A percentile compares a stretch with the other conserved stretches of the same genome.
Evolutionary conservation across 2,329 filamentous ascomycete species (phyloP).

Genomic region (Acephala macrosclerotiorum): DNA sequence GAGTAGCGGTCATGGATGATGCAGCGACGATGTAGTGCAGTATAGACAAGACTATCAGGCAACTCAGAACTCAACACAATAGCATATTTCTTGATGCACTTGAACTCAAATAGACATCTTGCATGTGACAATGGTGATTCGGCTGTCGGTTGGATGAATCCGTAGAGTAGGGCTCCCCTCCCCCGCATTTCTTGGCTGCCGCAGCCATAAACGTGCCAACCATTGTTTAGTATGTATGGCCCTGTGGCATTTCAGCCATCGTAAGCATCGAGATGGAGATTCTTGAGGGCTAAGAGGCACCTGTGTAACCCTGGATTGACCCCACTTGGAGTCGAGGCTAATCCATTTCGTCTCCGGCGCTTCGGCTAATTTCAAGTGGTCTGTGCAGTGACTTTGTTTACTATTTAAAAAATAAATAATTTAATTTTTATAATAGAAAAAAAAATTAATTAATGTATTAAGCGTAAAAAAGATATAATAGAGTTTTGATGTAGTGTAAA

Average conservation of each 20-base stretch:
- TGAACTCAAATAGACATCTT: background rate
- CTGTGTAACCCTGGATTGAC: constrained; percentile 1
- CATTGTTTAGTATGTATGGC: background rate
- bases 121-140: background rate
- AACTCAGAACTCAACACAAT: background rate
- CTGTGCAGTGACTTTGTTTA: no score
- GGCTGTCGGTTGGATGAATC: constrained; percentile 13
- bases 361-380: no score
- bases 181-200: constrained; percentile 7
- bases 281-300: background rate
- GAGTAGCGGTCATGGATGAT: constrained; percentile 15
- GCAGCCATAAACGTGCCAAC: background rate
- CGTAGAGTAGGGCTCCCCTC: background rate
- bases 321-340: constrained; percentile 13
- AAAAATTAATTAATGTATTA: no score
- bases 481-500: no score
- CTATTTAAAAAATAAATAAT: no score
- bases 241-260: background rate
- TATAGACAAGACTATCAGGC: background rate
- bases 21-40: background rate
- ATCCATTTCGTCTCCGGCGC: no score
- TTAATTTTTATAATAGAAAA: no score
- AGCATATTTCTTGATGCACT: constrained; percentile 6
- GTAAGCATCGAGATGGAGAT: constrained; percentile 1
- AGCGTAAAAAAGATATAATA: no score